Evolutionary conservation across 2,329 filamentous ascomycete genomes (phyloP), one percentile per base, ranked within the genome.

Genomic region (Pseudogymnoascus sp.): DNA sequence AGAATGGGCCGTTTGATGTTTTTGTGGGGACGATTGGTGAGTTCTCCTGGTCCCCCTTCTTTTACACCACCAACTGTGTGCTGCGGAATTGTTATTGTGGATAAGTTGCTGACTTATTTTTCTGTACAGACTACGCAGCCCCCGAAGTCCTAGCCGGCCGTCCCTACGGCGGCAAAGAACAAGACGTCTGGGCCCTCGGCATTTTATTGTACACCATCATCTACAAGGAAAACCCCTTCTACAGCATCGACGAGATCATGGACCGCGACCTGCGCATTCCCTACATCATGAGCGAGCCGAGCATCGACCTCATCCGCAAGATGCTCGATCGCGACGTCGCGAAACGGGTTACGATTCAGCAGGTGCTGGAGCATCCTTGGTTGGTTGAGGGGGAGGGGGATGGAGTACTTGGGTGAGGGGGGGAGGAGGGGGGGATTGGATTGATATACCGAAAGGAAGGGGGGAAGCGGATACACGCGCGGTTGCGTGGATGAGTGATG

Each of bases 151-250:
- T 99, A 58, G 92, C 92, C 63, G 94, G 94, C 58, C 89, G 88
- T 69, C 89, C 92, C 14, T 99, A 99, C 76, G 85, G 89, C 67
- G 94, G 94, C 71, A 96, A 95, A 76, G 93, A 96, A 74, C 94
- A 99, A 79, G 94, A 99, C 72, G 92, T 99, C 30, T 99, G 94
- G 94, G 94, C 94, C 0, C 82, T 99, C 14, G 94, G 94, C 23
- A 97, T 99, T 71, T 83, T 99, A 25, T 84, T 99, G 12, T 99
- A 99, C 79, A 99, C 94, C 28, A 97, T 99, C 72, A 89, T 97
- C 71, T 99, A 99, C 82, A 99, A 97, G 78, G 94, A 99, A 77
- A 99, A 99, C 72, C 93, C 94, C 0, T 99, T 97, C 75, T 97
- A 97, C 82, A 95, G 90, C 75, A 94, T 97, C 71, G 94, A 99